Percentiles rank a stretch among this genome's conserved stretches.
phyloP scores from a whole-genome alignment of 2,329 filamentous ascomycete species.

The Curvularia spicifera region DNA sequence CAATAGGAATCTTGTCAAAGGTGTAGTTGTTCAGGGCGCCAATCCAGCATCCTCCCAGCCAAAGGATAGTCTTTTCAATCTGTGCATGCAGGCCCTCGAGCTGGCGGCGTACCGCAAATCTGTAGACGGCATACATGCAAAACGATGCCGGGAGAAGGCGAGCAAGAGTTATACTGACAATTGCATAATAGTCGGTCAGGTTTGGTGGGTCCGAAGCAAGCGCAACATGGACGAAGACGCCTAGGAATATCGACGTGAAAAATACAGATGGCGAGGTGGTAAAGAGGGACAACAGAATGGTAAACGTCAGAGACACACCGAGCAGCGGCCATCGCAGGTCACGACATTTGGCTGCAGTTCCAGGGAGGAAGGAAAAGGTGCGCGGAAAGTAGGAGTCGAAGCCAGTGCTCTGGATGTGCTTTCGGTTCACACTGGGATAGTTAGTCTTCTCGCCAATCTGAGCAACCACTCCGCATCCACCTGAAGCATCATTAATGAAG shows the following conservation, averaged over 20 bases:
- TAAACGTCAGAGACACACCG: slow-evolving; percentile 80
- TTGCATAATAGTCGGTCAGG: slow-evolving; percentile 68
- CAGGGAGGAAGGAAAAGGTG: slow-evolving; percentile 76
- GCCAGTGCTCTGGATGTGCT: slow-evolving; percentile 76
- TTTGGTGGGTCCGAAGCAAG: slow-evolving; percentile 86
- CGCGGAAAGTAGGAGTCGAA: slow-evolving; percentile 93
- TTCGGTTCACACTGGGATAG: slow-evolving; percentile 68
- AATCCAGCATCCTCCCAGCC: slow-evolving; percentile 89
- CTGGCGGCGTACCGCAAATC: slow-evolving; percentile 77
- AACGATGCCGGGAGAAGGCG: slow-evolving; percentile 88
- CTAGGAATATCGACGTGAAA: slow-evolving; percentile 82
- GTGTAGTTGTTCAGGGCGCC: slow-evolving; percentile 94
- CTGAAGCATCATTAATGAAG: slow-evolving; percentile 71
- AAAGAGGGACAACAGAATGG: slow-evolving; percentile 78
- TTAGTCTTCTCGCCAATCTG: slow-evolving; percentile 71
- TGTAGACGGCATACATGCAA: slow-evolving; percentile 84
- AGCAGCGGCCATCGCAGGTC: slow-evolving; percentile 87
- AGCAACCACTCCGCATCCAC: slow-evolving; percentile 82
- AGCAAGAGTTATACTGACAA: slow-evolving; percentile 79
- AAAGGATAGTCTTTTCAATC: slow-evolving; percentile 86
- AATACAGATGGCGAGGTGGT: slow-evolving; percentile 79
- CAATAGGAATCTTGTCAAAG: slow-evolving; percentile 90
- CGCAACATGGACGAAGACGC: slow-evolving; percentile 87
- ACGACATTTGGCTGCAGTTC: slow-evolving; percentile 69
- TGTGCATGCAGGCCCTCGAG: slow-evolving; percentile 78